phyloP scores from a whole-genome alignment of 2,329 filamentous ascomycete species.

The Tolypocladium nubicola region DNA sequence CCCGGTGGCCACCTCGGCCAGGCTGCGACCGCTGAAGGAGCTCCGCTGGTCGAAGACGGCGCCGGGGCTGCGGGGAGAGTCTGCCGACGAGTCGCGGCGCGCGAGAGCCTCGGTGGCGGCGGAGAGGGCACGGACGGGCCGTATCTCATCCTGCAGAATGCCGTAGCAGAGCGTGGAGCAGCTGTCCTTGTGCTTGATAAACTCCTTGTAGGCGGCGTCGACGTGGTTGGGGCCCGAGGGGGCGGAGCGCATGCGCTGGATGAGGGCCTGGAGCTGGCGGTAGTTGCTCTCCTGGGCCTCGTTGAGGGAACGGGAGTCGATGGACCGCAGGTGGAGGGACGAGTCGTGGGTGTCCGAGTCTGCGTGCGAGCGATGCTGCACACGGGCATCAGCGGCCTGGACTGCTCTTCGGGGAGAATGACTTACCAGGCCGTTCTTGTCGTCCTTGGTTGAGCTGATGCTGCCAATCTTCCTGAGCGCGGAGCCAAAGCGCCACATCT shows the following conservation, averaged over 20 bases:
- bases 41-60: conserved; percentile 23
- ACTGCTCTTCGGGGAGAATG: not conserved
- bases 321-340: conserved; percentile 12
- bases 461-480: conserved; percentile 10
- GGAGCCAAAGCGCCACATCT: conserved; percentile 12
- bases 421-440: conserved; percentile 8
- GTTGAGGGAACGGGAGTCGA: conserved; percentile 14
- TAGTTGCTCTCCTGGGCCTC: conserved; percentile 21
- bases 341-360: conserved; percentile 17
- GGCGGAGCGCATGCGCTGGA: conserved; percentile 23
- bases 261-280: conserved; percentile 22
- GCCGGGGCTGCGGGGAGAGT: conserved; percentile 19
- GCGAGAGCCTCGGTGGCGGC: conserved; percentile 11
- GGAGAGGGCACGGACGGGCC: conserved; percentile 11
- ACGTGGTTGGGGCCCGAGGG: conserved; percentile 24
- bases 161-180: conserved; percentile 28
- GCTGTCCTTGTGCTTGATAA: conserved; percentile 28
- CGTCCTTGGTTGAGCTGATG: conserved; percentile 10
- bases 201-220: conserved; percentile 33
- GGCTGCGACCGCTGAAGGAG: conserved; percentile 25
- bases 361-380: not conserved
- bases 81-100: conserved; percentile 18
- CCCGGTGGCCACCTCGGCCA: conserved; percentile 19
- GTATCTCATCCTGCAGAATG: conserved; percentile 29
- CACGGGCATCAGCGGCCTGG: not conserved